Base-by-base conservation (phyloP, 1,139 yeast species). In the Geotrichum klebahnii region DNA sequence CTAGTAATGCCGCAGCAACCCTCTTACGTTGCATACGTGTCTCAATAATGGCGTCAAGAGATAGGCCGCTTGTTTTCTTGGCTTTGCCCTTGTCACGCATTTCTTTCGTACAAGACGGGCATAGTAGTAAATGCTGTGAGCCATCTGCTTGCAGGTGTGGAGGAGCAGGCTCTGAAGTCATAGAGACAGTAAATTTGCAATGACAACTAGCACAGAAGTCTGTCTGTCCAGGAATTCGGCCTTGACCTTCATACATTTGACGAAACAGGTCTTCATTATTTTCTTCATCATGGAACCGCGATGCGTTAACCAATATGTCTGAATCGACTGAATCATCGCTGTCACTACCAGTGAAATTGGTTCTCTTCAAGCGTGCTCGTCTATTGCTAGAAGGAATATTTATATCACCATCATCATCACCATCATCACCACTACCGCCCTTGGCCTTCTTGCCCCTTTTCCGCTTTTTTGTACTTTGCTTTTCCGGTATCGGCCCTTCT, bases 1-100 rank as follows among this genome's bases (percentile, higher is more conserved):
- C 90, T 51, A 92, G 73, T 44, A 92, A 71, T 2, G 96, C 95
- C 53, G 82, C 85, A 0, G 97, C 97, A 34, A 84, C 72, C 67
- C 79, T 80, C 70, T 84, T 86, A 53, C 95, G 77, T 61, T 78
- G 78, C 62, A 82, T 83, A 49, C 95, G 74, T 12, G 88, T 86
- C 52, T 78, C 77, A 26, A 83, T 65, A 73, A 80, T 59, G 69
- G 75, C 55, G 75, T 74, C 47, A 72, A 42, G 50, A 14, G 44
- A 31, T 36, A 40, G 16, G n/a, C 28, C 50, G 38, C 48, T 44
- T 41, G 67, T 29, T 73, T 67, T 43, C 73, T 64, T 55, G 79
- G 82, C 68, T 49, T 53, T 60, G 50, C 51, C 57, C 53, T 52
- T 55, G 57, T 71, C 70, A 46, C 72, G 69, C 34, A 62, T 63